These are phyloP conservation scores for Trichoderma atroviride DNA, from an alignment of 2,329 filamentous ascomycete genomes.

Conservation along the genomic window DNA sequence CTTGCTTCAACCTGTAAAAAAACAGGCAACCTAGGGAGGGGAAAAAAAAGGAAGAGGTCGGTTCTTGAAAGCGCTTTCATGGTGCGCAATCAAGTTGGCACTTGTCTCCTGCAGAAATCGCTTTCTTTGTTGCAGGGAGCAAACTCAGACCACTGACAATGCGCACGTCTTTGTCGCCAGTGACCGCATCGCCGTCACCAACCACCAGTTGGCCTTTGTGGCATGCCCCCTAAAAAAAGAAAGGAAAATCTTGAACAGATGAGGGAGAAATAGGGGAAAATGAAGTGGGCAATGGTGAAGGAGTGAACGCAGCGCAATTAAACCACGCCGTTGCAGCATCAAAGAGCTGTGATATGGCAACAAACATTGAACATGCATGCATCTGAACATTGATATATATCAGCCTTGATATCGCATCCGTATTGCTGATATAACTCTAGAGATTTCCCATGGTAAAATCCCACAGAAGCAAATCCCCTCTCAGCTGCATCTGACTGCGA, in stretches of 20 bases:
- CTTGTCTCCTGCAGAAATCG: neutral
- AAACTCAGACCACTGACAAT: neutral
- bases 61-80: neutral
- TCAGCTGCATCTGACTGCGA: neutral
- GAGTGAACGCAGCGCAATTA: neutral
- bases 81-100: neutral
- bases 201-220: constrained; percentile 19
- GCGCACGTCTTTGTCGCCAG: constrained; percentile 14
- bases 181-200: constrained; percentile 3
- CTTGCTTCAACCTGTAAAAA: neutral
- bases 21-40: neutral
- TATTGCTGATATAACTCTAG: neutral
- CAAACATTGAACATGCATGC: neutral
- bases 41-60: neutral
- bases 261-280: neutral
- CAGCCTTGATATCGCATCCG: neutral
- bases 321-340: neutral
- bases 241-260: neutral
- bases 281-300: neutral
- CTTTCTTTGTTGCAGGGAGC: constrained; percentile 10
- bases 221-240: neutral
- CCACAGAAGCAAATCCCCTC: neutral
- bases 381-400: neutral
- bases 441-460: neutral
- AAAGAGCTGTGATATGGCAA: neutral